Evolutionary conservation across 768 basidiomycete species (phyloP), one percentile per base, ranked within the genome.

Genomic region (Phlegmacium glaucopus): DNA sequence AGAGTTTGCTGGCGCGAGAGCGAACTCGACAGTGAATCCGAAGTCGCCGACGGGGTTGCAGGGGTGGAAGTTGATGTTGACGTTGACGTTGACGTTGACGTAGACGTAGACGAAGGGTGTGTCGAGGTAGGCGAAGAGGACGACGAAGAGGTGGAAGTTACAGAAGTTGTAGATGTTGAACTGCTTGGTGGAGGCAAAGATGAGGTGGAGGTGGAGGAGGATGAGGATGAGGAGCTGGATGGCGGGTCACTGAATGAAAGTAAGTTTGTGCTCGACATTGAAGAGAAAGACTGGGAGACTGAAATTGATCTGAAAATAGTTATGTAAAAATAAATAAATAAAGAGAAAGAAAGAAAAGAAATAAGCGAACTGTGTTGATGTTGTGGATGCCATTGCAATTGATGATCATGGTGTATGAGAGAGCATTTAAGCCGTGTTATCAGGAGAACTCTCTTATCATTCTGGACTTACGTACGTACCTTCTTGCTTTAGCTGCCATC

Each of bases 221-320:
- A 13, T 64, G 48, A 27, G 48, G 52, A 42, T 49, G 48, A 8
- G 49, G 53, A 30, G 60, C 45, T 35, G 57, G 52, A 29, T 5
- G 49, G 26, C 10, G 51, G 44, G 8, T 48, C 26, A 3, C 44
- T 48, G 42, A 30, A 50, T 52, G 44, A 58, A 17, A 34, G 60
- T 47, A 39, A 55, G 53, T 25, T 61, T 37, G 44, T 58, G 12
- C 39, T 35, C 22, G 49, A 30, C 22, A 58, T 36, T n/a, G 61
- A 44, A 13, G 63, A 51, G 7, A 58, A 35, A 56, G 47, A n/a
- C n/a, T n/a, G n/a, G n/a, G n/a, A 15, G 27, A 50, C 51, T 29
- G 52, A 22, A 22, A 22, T 5, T 22, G 22, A 5, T 22, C 22
- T 43, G 42, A 51, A 38, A 39, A 46, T 35, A 34, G 22, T 22